Conservation (phyloP, 108 stramenopile genomes). For the Thalassiosira profunda region DNA sequence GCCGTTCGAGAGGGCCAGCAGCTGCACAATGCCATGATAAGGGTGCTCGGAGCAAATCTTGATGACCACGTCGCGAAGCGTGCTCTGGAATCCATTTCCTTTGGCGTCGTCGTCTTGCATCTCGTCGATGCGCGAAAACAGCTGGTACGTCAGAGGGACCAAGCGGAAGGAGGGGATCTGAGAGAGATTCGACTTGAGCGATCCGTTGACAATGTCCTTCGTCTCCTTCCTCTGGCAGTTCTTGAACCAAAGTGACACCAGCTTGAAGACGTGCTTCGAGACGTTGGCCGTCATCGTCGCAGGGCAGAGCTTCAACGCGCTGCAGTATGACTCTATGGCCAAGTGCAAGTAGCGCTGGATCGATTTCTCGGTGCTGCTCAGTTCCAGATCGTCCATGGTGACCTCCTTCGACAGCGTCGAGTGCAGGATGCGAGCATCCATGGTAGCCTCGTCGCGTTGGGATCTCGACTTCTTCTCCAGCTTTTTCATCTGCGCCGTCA, state of each 20-base stretch:
- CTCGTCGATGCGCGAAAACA: constrained; percentile 82
- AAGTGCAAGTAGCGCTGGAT: constrained; percentile 53
- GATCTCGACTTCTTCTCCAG: constrained; percentile 36
- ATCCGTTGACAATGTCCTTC: constrained; percentile 35
- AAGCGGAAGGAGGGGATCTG: constrained; percentile 76
- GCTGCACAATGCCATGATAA: constrained; percentile 83
- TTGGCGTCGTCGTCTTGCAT: constrained; percentile 1
- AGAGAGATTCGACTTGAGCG: constrained; percentile 26
- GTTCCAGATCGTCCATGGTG: constrained; percentile 46
- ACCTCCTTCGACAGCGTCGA: constrained; percentile 45
- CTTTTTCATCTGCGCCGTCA: constrained; percentile 36
- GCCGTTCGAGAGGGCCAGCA: constrained; percentile 83
- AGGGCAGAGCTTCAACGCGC: constrained; percentile 56
- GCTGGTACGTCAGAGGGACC: constrained; percentile 85
- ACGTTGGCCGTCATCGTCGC: constrained; percentile 45
- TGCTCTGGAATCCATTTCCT: constrained; percentile 53
- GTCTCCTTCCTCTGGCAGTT: constrained; percentile 36
- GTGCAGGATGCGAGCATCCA: constrained; percentile 3
- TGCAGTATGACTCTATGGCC: constrained; percentile 63
- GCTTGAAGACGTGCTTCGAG: constrained; percentile 69
- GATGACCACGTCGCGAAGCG: constrained; percentile 61
- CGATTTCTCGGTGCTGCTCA: constrained; percentile 37
- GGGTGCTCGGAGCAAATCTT: constrained; percentile 87
- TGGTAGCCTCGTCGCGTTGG: constrained; percentile 11
- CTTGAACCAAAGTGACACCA: constrained; percentile 83